These are phyloP conservation scores for Apiotrichum siamense DNA, from an alignment of 1,284 basidiomycete genomes.

Conservation along the genomic window DNA sequence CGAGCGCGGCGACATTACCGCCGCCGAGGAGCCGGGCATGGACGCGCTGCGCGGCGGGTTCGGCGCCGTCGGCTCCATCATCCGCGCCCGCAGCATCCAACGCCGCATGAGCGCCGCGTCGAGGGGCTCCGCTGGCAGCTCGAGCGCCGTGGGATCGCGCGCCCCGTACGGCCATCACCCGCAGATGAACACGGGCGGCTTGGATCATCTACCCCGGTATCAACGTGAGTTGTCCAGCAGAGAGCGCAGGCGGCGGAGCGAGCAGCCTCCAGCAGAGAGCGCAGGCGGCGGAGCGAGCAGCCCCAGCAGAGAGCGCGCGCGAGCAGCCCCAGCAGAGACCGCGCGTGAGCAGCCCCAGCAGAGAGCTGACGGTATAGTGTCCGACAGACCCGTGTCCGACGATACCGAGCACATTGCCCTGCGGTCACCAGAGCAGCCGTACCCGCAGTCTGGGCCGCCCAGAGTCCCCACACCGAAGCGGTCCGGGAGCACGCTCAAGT, in stretches of 20 bases:
- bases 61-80: conserved; percentile 79
- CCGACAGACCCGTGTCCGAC: no score
- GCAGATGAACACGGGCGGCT: conserved; percentile 29
- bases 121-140: neutral
- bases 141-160: neutral
- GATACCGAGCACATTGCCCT: conserved; percentile 39
- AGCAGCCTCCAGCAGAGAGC: no score
- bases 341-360: no score
- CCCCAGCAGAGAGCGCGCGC: no score
- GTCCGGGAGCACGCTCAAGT: conserved; percentile 35
- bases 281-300: no score
- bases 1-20: conserved; percentile 46
- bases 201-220: conserved; percentile 33
- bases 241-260: no score
- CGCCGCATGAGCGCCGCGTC: conserved; percentile 24
- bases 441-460: no score
- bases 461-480: neutral
- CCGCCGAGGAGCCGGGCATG: conserved; percentile 60
- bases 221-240: conserved; percentile 33
- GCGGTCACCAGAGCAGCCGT: neutral
- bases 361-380: no score
- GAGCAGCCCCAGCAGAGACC: no score
- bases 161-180: neutral
- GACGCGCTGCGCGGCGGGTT: conserved; percentile 84
- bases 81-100: conserved; percentile 59